Percentiles rank a stretch among this genome's conserved stretches.
phyloP scores from a whole-genome alignment of 768 basidiomycete genomes.

The Galerina sulciceps region DNA sequence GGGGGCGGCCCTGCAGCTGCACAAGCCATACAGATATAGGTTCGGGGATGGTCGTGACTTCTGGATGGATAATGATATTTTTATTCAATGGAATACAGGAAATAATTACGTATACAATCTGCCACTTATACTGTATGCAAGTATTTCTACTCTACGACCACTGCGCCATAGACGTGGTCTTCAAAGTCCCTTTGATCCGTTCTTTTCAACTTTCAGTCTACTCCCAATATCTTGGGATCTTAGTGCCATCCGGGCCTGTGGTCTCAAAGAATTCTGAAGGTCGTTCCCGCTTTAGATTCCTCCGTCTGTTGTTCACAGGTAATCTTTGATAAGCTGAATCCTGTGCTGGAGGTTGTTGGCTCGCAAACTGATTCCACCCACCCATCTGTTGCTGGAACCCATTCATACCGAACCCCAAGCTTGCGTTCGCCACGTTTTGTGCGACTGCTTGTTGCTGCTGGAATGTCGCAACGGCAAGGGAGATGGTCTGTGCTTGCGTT shows the following conservation, averaged over 20 bases:
- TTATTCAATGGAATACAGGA: conserved; percentile 20
- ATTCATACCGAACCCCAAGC: conserved; percentile 38
- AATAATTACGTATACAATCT: conserved; percentile 8
- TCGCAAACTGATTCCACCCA: conserved; percentile 52
- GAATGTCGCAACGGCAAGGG: conserved; percentile 60
- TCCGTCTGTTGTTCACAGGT: conserved; percentile 79
- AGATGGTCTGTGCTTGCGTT: conserved; percentile 77
- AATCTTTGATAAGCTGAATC: conserved; percentile 89
- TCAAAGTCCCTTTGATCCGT: neutral
- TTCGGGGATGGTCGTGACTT: neutral
- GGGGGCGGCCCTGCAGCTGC: conserved; percentile 15
- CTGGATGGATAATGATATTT: conserved; percentile 4
- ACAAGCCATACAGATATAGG: neutral
- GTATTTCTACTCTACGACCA: neutral
- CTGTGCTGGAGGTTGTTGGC: conserved; percentile 68
- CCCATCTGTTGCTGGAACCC: conserved; percentile 45
- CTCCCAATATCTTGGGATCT: conserved; percentile 81
- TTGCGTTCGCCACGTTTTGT: conserved; percentile 38
- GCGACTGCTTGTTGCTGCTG: conserved; percentile 49
- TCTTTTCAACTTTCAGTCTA: conserved; percentile 31
- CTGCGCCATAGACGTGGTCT: no score
- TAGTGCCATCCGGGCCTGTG: conserved; percentile 62
- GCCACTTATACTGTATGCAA: conserved; percentile 3
- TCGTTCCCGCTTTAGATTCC: conserved; percentile 79
- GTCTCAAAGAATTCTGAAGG: conserved; percentile 86